A percentile compares a stretch with the other conserved stretches of the same genome.
phyloP scores from a whole-genome alignment of 495 filamentous ascomycete genomes.

The Penicillium samsonianum region DNA sequence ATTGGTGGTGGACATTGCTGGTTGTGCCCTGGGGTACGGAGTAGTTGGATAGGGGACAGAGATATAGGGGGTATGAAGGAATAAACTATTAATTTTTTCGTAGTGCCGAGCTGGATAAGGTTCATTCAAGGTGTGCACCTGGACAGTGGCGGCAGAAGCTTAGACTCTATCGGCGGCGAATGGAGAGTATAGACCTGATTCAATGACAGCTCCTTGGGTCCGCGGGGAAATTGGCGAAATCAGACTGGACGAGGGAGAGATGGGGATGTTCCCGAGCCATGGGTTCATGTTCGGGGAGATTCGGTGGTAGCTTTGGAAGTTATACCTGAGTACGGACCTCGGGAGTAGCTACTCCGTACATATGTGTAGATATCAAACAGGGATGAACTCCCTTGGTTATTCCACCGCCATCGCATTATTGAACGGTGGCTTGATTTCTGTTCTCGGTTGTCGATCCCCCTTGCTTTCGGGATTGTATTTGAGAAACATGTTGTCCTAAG shows the following conservation, averaged over 20 bases:
- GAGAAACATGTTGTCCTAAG: neutral
- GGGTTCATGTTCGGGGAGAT: neutral
- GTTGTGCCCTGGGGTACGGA: neutral
- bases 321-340: no score
- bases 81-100: neutral
- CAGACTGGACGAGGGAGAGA: neutral
- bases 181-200: neutral
- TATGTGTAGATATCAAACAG: no score
- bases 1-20: constrained; percentile 16
- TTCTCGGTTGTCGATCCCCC: neutral
- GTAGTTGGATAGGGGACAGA: neutral
- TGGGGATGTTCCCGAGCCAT: neutral
- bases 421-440: neutral
- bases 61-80: neutral
- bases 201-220: constrained; percentile 7
- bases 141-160: neutral
- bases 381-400: neutral
- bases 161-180: neutral
- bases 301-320: no score
- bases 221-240: neutral
- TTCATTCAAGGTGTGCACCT: no score
- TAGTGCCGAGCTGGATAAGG: no score
- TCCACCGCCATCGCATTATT: neutral
- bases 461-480: neutral
- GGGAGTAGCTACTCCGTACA: no score